Conservation (phyloP, 1,139 yeast genomes). For the Arxiozyma slooffiae region DNA sequence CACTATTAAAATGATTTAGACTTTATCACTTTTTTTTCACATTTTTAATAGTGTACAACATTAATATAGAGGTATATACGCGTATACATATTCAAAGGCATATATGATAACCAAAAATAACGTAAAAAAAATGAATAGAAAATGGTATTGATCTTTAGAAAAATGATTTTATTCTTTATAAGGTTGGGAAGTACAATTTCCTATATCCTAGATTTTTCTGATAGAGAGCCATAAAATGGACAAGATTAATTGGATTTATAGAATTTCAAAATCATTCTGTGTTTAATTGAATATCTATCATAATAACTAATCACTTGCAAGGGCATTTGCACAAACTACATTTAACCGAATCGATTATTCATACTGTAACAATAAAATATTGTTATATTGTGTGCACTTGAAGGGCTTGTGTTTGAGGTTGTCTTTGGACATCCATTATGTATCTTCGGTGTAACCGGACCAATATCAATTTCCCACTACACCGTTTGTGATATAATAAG, state of each 20-base stretch:
- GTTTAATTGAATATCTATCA: slow-evolving; percentile 75
- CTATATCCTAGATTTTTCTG: slow-evolving; percentile 23
- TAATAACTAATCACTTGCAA: slow-evolving; percentile 84
- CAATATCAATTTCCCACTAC: slow-evolving; percentile 81
- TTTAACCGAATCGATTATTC: slow-evolving; percentile 77
- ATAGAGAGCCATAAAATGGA: slow-evolving; percentile 47
- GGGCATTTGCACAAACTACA: slow-evolving; percentile 96
- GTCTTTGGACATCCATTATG: slow-evolving; percentile 86
- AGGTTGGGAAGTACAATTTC: not conserved
- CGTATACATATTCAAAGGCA: not conserved
- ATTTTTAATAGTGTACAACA: too few relatives aligned
- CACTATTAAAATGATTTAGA: too few relatives aligned
- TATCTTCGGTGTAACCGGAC: slow-evolving; percentile 97
- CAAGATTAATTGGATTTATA: slow-evolving; percentile 78
- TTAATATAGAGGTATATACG: not conserved
- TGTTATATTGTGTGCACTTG: slow-evolving; percentile 78
- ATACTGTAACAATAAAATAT: slow-evolving; percentile 85
- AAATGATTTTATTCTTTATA: too few relatives aligned
- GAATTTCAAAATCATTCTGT: slow-evolving; percentile 83
- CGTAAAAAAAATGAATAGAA: too few relatives aligned
- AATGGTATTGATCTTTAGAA: not conserved
- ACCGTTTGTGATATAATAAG: slow-evolving; percentile 76
- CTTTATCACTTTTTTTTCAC: not conserved
- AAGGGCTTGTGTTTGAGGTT: slow-evolving; percentile 79
- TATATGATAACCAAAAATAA: not conserved